These are phyloP conservation scores for Pyropia haitanensis DNA, from an alignment of 23 red algal species.

Conservation along the genomic window DNA sequence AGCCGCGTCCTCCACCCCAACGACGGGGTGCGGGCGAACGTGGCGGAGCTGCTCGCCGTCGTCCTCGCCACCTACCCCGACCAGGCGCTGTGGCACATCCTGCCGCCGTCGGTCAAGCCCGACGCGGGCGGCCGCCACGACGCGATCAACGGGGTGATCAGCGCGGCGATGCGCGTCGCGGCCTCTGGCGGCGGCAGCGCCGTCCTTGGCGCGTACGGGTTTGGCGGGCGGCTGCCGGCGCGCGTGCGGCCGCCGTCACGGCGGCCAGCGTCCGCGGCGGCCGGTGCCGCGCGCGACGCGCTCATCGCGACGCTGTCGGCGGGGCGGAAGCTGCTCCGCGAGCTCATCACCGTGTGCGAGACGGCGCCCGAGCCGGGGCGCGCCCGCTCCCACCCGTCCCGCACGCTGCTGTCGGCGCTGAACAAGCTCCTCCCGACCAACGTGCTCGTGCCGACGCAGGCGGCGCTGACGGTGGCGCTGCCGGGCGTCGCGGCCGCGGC, in stretches of 20 bases:
- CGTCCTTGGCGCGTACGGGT: too few species aligned
- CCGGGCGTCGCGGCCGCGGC: constrained; percentile 1
- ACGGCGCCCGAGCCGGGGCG: constrained; percentile 20
- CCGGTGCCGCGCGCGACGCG: neutral
- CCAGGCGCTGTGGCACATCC: constrained; percentile 59
- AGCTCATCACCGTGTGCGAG: constrained; percentile 35
- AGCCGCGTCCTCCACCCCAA: constrained; percentile 45
- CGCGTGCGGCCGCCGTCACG: too few species aligned
- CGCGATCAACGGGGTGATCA: constrained; percentile 17
- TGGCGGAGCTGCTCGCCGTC: constrained; percentile 35
- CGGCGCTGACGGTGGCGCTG: constrained; percentile 44
- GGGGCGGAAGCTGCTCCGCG: constrained; percentile 2
- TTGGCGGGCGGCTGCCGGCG: too few species aligned
- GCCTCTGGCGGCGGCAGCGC: neutral
- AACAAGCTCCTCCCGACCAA: neutral
- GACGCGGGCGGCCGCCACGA: constrained; percentile 9
- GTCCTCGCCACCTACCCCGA: constrained; percentile 43
- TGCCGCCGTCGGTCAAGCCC: constrained; percentile 23
- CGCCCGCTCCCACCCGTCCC: constrained; percentile 8
- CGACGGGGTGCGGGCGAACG: constrained; percentile 23
- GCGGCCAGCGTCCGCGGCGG: too few species aligned
- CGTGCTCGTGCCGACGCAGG: constrained; percentile 46
- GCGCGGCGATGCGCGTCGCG: neutral
- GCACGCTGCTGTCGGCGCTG: neutral
- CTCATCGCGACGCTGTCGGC: neutral